A percentile compares a stretch with the other conserved stretches of the same genome.
phyloP scores from a whole-genome alignment of 2,329 filamentous ascomycete species.

The Penicillium sp. region DNA sequence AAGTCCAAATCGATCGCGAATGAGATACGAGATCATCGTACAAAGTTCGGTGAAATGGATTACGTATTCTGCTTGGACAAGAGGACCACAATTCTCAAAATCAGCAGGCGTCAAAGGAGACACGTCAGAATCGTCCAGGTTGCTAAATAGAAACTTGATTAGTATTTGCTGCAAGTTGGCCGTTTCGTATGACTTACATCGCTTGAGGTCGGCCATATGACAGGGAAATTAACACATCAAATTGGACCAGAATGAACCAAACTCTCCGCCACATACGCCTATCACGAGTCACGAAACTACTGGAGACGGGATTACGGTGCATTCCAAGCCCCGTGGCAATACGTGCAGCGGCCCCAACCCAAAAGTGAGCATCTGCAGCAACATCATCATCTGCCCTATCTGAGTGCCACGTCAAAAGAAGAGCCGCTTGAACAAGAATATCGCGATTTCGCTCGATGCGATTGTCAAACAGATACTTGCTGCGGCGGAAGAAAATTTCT shows the following conservation, averaged over 20 bases:
- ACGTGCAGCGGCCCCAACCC: constrained; percentile 54
- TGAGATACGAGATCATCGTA: constrained; percentile 49
- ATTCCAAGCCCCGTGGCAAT: constrained; percentile 56
- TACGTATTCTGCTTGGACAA: constrained; percentile 46
- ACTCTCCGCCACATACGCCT: constrained; percentile 45
- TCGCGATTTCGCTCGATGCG: constrained; percentile 55
- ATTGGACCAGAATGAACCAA: constrained; percentile 47
- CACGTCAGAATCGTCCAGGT: constrained; percentile 53
- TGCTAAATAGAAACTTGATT: constrained; percentile 24
- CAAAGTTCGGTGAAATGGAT: constrained; percentile 53
- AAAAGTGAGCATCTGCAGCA: constrained; percentile 53
- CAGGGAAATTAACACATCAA: constrained; percentile 45
- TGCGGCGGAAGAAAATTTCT: constrained; percentile 51
- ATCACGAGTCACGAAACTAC: constrained; percentile 42
- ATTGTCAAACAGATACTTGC: constrained; percentile 54
- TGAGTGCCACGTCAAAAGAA: constrained; percentile 57
- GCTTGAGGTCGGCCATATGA: constrained; percentile 54
- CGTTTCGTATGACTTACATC: constrained; percentile 36
- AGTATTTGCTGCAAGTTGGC: not conserved
- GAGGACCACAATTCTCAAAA: constrained; percentile 48
- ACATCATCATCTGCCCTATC: constrained; percentile 55
- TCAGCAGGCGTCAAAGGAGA: constrained; percentile 45
- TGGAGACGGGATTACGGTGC: constrained; percentile 46
- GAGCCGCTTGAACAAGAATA: constrained; percentile 53
- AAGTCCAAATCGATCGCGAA: constrained; percentile 43